Conservation (phyloP, 139 green algal species). For the Monoraphidium neglectum region DNA sequence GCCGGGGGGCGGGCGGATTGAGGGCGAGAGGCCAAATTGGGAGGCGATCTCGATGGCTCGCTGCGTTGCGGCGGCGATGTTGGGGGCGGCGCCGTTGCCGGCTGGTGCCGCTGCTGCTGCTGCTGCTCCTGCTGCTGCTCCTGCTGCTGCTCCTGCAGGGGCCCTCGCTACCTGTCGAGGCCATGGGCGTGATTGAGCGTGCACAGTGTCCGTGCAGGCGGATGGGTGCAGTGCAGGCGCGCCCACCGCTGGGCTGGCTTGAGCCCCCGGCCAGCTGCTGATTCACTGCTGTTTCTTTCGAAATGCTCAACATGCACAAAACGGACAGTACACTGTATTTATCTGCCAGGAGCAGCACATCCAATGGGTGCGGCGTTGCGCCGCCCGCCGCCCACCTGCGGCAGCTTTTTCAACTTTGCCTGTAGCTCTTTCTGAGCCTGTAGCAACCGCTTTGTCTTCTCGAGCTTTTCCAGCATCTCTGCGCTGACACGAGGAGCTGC, state of each 20-base stretch:
- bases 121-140: neutral
- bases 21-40: neutral
- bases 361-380: neutral
- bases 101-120: slow-evolving; percentile 17
- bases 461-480: slow-evolving; percentile 34
- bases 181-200: too few relatives aligned
- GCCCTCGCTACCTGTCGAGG: neutral
- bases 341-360: neutral
- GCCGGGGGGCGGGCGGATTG: neutral
- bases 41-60: neutral
- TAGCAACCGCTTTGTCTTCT: slow-evolving; percentile 59
- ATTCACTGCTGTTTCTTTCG: too few relatives aligned
- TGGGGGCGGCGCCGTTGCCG: neutral
- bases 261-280: too few relatives aligned
- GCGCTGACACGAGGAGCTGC: neutral
- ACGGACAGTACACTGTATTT: too few relatives aligned
- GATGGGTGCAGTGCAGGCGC: too few relatives aligned
- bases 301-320: too few relatives aligned
- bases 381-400: slow-evolving; percentile 25
- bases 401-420: slow-evolving; percentile 55
- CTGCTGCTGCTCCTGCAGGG: neutral
- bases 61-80: slow-evolving; percentile 16
- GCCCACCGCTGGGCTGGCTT: too few relatives aligned
- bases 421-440: slow-evolving; percentile 57
- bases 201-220: too few relatives aligned